Evolutionary conservation across 371 early-diverging fungal species (phyloP).

Genomic region (Zychaea mexicana): DNA sequence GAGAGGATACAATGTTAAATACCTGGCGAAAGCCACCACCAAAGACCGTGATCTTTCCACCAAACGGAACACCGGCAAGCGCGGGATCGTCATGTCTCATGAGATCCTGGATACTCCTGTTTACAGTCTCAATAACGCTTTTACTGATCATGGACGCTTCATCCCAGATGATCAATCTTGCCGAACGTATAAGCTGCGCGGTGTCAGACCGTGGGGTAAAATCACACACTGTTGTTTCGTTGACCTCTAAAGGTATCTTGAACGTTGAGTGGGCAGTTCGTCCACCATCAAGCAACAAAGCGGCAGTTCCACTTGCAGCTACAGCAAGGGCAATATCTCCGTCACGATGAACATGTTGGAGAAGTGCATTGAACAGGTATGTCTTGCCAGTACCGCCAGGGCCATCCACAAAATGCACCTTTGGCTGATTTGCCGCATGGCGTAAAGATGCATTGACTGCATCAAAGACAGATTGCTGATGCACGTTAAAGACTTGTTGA

Average conservation of each 20-base stretch:
- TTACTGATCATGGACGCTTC: constrained; percentile 30
- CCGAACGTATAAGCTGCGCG: constrained; percentile 7
- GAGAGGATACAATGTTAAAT: not conserved
- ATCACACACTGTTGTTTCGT: too few species aligned
- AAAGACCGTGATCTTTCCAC: constrained; percentile 26
- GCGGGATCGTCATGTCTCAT: constrained; percentile 9
- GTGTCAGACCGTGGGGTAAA: constrained; percentile 1
- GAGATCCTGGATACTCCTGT: constrained; percentile 22
- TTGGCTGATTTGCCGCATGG: not conserved
- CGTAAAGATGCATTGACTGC: too few species aligned
- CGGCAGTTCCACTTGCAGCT: constrained; percentile 7
- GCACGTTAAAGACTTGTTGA: too few species aligned
- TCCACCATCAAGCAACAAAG: constrained; percentile 3
- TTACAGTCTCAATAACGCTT: constrained; percentile 24
- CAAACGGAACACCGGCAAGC: constrained; percentile 26
- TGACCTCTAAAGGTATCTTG: not conserved
- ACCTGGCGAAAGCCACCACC: constrained; percentile 14
- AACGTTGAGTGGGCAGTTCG: constrained; percentile 7
- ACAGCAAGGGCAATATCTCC: constrained; percentile 5
- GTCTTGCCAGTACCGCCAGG: not conserved
- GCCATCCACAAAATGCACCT: not conserved
- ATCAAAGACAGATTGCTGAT: too few species aligned
- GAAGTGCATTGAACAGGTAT: not conserved
- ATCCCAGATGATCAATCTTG: constrained; percentile 34
- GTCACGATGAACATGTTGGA: not conserved